These are phyloP conservation scores for Pseudohalonectria lignicola DNA, from an alignment of 2,329 filamentous ascomycete genomes.

Conservation along the genomic window DNA sequence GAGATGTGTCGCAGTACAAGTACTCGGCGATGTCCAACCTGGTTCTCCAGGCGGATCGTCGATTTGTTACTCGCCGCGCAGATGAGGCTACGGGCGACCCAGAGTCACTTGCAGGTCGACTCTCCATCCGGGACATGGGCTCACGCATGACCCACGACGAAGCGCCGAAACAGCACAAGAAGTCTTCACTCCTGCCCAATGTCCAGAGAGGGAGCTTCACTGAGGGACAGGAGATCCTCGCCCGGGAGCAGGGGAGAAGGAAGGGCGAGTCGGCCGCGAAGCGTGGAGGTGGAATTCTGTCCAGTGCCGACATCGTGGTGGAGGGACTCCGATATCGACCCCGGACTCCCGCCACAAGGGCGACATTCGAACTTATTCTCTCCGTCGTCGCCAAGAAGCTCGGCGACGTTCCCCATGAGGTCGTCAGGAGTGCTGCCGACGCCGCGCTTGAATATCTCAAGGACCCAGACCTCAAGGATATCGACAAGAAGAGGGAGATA, in stretches of 20 bases:
- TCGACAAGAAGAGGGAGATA: slow-evolving; percentile 96
- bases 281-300: slow-evolving; percentile 71
- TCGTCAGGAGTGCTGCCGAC: slow-evolving; percentile 88
- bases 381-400: slow-evolving; percentile 81
- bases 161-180: slow-evolving; percentile 67
- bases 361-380: slow-evolving; percentile 88
- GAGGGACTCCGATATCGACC: slow-evolving; percentile 90
- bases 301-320: slow-evolving; percentile 74
- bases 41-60: slow-evolving; percentile 98
- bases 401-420: slow-evolving; percentile 85
- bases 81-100: slow-evolving; percentile 96
- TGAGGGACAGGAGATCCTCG: slow-evolving; percentile 73
- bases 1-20: slow-evolving; percentile 93
- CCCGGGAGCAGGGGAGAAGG: slow-evolving; percentile 60
- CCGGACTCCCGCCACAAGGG: slow-evolving; percentile 79
- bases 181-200: slow-evolving; percentile 53
- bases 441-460: slow-evolving; percentile 85
- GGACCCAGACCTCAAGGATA: slow-evolving; percentile 90
- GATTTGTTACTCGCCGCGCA: slow-evolving; percentile 82
- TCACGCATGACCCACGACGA: slow-evolving; percentile 68
- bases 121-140: slow-evolving; percentile 94
- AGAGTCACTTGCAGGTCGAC: slow-evolving; percentile 87
- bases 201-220: slow-evolving; percentile 65
- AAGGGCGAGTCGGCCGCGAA: slow-evolving; percentile 64
- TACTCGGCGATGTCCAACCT: slow-evolving; percentile 99